Evolutionary conservation across 805 yeast species (phyloP).

Genomic region (Maudiozyma bulderi): DNA sequence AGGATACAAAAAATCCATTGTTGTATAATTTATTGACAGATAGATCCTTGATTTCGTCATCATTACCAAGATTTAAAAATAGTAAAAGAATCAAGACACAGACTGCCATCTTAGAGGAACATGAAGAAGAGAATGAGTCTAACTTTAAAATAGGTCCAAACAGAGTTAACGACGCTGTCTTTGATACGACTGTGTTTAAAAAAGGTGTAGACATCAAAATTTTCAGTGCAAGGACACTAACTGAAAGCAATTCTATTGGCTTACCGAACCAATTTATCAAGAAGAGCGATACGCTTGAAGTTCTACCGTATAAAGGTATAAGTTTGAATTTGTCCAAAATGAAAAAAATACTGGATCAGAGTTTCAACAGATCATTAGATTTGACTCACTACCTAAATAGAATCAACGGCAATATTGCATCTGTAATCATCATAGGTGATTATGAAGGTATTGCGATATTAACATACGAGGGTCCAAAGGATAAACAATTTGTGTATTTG

Average conservation of each 20-base stretch:
- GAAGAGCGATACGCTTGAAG: not conserved
- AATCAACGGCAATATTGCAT: conserved; percentile 57
- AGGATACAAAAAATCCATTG: conserved; percentile 59
- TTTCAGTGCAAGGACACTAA: conserved; percentile 16
- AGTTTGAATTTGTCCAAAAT: conserved; percentile 49
- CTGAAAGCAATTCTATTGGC: conserved; percentile 18
- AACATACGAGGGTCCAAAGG: conserved; percentile 58
- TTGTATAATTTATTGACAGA: conserved; percentile 87
- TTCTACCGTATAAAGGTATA: not conserved
- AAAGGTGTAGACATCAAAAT: conserved; percentile 47
- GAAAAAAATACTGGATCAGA: conserved; percentile 57
- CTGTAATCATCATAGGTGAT: conserved; percentile 79
- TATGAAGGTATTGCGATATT: conserved; percentile 93
- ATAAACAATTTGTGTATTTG: conserved; percentile 53
- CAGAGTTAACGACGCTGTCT: conserved; percentile 15
- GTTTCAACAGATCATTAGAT: conserved; percentile 66
- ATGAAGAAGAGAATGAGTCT: conserved; percentile 9
- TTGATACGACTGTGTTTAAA: conserved; percentile 63
- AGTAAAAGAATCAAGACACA: not conserved
- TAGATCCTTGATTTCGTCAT: conserved; percentile 81
- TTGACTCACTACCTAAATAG: conserved; percentile 56
- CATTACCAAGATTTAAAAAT: conserved; percentile 57
- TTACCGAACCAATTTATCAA: conserved; percentile 14
- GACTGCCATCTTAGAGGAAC: conserved; percentile 1
- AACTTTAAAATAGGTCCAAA: not conserved